Conservation (phyloP, 2,329 filamentous ascomycete species). For the Clonostachys rosea region DNA sequence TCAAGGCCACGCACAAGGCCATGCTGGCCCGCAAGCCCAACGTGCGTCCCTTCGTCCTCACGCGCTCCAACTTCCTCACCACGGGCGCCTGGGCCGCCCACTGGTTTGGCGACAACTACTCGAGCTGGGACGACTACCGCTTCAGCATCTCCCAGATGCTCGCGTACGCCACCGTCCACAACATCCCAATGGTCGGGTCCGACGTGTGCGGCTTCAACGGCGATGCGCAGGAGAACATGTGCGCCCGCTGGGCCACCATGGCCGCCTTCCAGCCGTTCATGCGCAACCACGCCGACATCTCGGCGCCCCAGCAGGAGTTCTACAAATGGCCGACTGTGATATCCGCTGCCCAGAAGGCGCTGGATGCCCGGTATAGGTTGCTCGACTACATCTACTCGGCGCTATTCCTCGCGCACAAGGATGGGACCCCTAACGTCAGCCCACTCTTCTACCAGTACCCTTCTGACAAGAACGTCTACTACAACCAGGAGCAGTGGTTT, state of each 20-base stretch:
- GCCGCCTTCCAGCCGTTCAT: slow-evolving; percentile 65
- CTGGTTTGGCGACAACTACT: slow-evolving; percentile 53
- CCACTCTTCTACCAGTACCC: slow-evolving; percentile 68
- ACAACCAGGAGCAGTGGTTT: slow-evolving; percentile 38
- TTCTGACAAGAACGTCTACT: slow-evolving; percentile 29
- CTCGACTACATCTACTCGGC: slow-evolving; percentile 73
- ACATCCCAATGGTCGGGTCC: slow-evolving; percentile 62
- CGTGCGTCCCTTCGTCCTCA: slow-evolving; percentile 64
- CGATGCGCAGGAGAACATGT: slow-evolving; percentile 57
- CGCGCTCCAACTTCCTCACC: slow-evolving; percentile 53
- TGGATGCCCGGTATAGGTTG: slow-evolving; percentile 63
- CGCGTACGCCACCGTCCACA: slow-evolving; percentile 47
- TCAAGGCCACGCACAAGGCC: slow-evolving; percentile 37
- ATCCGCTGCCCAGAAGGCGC: slow-evolving; percentile 59
- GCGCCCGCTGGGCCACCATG: slow-evolving; percentile 60
- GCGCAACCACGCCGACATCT: slow-evolving; percentile 55
- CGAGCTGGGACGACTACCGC: slow-evolving; percentile 50
- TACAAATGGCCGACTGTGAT: slow-evolving; percentile 62
- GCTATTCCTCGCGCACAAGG: slow-evolving; percentile 50
- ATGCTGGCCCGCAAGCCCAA: slow-evolving; percentile 57
- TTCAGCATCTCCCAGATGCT: slow-evolving; percentile 7
- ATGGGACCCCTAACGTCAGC: slow-evolving; percentile 59
- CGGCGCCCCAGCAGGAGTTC: slow-evolving; percentile 49
- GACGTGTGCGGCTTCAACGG: slow-evolving; percentile 72
- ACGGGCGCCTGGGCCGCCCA: slow-evolving; percentile 55